phyloP scores from a whole-genome alignment of 2,329 filamentous ascomycete species.

The Coniochaeta hoffmannii region DNA sequence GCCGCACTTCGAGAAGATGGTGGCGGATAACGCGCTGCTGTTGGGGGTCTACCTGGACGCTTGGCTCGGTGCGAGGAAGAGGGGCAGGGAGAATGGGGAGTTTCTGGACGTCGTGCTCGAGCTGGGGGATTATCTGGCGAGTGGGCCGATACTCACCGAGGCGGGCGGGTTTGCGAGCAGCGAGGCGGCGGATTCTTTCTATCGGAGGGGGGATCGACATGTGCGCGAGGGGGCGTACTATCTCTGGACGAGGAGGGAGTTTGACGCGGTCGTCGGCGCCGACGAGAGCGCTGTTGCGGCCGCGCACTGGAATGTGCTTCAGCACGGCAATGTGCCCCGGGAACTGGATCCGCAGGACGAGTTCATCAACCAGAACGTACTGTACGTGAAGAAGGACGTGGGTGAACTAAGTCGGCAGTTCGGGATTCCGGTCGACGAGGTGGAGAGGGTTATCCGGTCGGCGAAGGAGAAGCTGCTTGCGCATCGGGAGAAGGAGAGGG shows the following conservation, averaged over 20 bases:
- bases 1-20: constrained; percentile 95
- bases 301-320: constrained; percentile 74
- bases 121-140: constrained; percentile 79
- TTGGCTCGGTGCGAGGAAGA: constrained; percentile 46
- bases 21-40: constrained; percentile 86
- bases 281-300: constrained; percentile 62
- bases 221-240: constrained; percentile 92
- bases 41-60: constrained; percentile 80
- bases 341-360: constrained; percentile 87
- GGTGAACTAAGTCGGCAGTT: constrained; percentile 68
- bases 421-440: constrained; percentile 60
- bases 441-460: constrained; percentile 57
- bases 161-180: constrained; percentile 78
- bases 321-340: constrained; percentile 78
- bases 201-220: constrained; percentile 65
- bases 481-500: constrained; percentile 66
- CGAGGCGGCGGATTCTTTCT: constrained; percentile 82
- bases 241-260: constrained; percentile 84
- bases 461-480: constrained; percentile 62
- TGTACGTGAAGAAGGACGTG: constrained; percentile 62
- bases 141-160: constrained; percentile 55
- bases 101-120: constrained; percentile 74
- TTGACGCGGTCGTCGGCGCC: constrained; percentile 65
- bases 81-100: constrained; percentile 34
- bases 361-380: constrained; percentile 87